Percentiles rank a stretch among this genome's conserved stretches.
phyloP scores from a whole-genome alignment of 1,139 yeast species.

The Yamadazyma triangularis region DNA sequence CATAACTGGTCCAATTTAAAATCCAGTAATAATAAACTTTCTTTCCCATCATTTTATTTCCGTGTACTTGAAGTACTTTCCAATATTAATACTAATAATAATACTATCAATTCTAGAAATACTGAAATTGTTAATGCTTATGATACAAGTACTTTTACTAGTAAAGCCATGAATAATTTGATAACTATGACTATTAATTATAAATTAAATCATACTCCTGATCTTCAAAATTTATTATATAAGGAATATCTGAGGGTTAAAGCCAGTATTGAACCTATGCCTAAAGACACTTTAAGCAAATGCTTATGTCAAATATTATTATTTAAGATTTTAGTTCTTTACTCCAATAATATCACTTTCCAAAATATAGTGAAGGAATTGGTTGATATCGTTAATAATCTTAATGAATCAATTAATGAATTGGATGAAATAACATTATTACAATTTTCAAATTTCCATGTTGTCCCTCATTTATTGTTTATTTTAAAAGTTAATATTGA shows the following conservation, averaged over 20 bases:
- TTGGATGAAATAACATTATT: conserved; percentile 23
- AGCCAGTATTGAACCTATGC: conserved; percentile 10
- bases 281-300: conserved; percentile 14
- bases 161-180: conserved; percentile 7
- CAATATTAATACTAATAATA: no score
- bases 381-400: conserved; percentile 16
- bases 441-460: conserved; percentile 30
- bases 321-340: conserved; percentile 28
- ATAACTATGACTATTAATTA: conserved; percentile 10
- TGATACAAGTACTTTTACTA: background rate
- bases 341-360: conserved; percentile 19
- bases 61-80: background rate
- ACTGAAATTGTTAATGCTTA: background rate
- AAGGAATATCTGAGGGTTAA: conserved; percentile 13
- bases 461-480: conserved; percentile 33
- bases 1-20: background rate
- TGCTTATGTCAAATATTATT: conserved; percentile 20
- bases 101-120: no score
- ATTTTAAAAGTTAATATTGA: conserved; percentile 26
- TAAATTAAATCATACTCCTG: conserved; percentile 16
- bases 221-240: conserved; percentile 13
- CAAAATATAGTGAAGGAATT: conserved; percentile 19
- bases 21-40: background rate
- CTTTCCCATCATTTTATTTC: background rate
- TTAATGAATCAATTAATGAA: conserved; percentile 20